phyloP scores from a whole-genome alignment of 371 early-diverging fungal species.

The Mucor piriformis region DNA sequence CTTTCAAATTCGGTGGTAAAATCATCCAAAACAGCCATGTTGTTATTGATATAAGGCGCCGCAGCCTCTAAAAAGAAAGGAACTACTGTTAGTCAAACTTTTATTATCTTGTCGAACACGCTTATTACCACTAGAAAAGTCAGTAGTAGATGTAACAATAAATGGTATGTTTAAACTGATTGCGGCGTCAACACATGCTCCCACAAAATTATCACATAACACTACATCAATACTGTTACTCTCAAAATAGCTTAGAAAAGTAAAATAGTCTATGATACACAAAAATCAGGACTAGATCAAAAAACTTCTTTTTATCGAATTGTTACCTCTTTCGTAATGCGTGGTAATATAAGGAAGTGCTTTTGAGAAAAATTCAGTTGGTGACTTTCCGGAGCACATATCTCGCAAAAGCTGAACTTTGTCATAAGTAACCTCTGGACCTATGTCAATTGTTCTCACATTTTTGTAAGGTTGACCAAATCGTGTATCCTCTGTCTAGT shows the following conservation, averaged over 20 bases:
- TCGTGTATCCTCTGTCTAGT: background rate
- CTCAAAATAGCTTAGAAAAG: background rate
- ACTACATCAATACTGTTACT: constrained; percentile 2
- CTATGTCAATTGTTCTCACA: constrained; percentile 12
- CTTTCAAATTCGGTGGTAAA: constrained; percentile 9
- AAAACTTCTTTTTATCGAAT: too few species aligned
- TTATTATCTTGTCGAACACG: constrained; percentile 5
- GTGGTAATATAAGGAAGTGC: background rate
- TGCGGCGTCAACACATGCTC: constrained; percentile 13
- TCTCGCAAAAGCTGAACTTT: background rate
- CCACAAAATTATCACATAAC: constrained; percentile 16
- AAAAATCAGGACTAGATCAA: background rate
- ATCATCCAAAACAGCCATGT: background rate
- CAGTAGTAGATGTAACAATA: constrained; percentile 10
- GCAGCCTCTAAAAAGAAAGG: background rate
- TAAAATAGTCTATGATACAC: background rate
- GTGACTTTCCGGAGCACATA: background rate
- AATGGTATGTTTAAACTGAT: constrained; percentile 1
- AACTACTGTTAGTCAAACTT: background rate
- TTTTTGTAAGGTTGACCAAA: constrained; percentile 7
- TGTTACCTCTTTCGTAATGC: constrained; percentile 10
- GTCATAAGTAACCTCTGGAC: background rate
- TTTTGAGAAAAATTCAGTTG: background rate
- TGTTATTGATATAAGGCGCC: constrained; percentile 12
- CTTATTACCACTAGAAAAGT: constrained; percentile 3